A percentile compares a stretch with the other conserved stretches of the same genome.
These are phyloP conservation scores for Aphanomyces invadans DNA, from an alignment of 352 stramenopile genomes.

Conservation along the genomic window DNA sequence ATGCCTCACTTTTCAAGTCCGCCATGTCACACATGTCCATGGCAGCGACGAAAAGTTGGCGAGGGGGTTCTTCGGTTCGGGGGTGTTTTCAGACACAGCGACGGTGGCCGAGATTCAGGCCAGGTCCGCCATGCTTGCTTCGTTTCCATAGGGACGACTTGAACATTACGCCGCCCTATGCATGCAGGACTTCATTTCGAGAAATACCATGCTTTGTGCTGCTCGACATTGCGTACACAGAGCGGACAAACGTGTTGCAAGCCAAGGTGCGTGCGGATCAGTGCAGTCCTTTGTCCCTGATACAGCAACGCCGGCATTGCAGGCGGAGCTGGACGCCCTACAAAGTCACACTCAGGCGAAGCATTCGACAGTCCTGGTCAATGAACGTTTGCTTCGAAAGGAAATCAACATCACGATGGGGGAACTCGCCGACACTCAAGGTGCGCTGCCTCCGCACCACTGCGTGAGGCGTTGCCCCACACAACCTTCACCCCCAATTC, in stretches of 20 bases:
- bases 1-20: too few species aligned
- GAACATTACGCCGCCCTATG: not conserved
- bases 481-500: too few species aligned
- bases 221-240: constrained; percentile 13
- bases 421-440: constrained; percentile 7
- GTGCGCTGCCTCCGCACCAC: too few species aligned
- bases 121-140: not conserved
- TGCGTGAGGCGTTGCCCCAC: too few species aligned
- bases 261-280: not conserved
- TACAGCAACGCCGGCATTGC: not conserved
- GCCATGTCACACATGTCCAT: too few species aligned
- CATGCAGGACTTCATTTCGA: not conserved
- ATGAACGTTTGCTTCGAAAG: not conserved
- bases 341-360: not conserved
- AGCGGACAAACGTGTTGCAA: constrained; percentile 4
- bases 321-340: not conserved
- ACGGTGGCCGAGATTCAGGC: constrained; percentile 17
- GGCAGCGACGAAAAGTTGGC: constrained; percentile 1
- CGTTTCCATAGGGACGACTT: not conserved
- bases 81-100: constrained; percentile 14
- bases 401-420: not conserved
- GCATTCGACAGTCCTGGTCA: not conserved
- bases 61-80: not conserved
- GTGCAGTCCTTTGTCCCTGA: not conserved
- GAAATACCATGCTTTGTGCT: constrained; percentile 21